Percentiles rank a stretch among this genome's conserved stretches.
These are phyloP conservation scores for Luvunga scandens DNA, from an alignment of 345 rosid species.

Conservation along the genomic window DNA sequence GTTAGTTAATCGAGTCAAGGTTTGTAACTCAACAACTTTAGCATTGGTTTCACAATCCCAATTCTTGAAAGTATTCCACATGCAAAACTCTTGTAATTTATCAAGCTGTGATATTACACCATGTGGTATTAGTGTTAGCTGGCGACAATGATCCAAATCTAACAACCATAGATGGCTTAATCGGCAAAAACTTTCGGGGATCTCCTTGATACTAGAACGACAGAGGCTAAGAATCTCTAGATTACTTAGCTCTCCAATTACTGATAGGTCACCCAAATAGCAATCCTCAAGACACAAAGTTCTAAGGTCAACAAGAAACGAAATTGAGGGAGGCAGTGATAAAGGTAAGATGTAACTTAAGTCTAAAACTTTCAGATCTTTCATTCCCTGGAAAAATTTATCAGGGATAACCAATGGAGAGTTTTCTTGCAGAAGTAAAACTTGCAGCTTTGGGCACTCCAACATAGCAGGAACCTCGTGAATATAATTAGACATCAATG, in stretches of 20 bases:
- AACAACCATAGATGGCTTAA: not conserved
- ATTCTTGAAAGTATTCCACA: not conserved
- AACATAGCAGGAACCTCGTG: not conserved
- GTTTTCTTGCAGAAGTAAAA: not conserved
- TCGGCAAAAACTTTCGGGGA: not conserved
- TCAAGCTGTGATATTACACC: not conserved
- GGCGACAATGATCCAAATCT: not conserved
- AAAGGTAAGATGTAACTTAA: not conserved
- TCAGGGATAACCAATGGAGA: not conserved
- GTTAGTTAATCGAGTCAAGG: not conserved
- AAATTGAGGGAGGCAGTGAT: not conserved
- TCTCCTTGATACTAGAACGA: not conserved
- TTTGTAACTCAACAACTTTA: not conserved
- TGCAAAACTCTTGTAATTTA: not conserved
- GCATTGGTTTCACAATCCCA: not conserved
- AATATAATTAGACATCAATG: constrained; percentile 5
- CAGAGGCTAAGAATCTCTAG: not conserved
- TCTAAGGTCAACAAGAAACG: not conserved
- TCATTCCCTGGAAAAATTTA: constrained; percentile 1
- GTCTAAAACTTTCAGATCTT: not conserved
- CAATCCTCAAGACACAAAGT: not conserved
- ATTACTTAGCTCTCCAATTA: not conserved
- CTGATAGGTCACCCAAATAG: not conserved
- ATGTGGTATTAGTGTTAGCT: not conserved
- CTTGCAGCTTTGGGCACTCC: not conserved